Conservation (phyloP, 805 yeast species). For the Soucietia sequanensis region DNA sequence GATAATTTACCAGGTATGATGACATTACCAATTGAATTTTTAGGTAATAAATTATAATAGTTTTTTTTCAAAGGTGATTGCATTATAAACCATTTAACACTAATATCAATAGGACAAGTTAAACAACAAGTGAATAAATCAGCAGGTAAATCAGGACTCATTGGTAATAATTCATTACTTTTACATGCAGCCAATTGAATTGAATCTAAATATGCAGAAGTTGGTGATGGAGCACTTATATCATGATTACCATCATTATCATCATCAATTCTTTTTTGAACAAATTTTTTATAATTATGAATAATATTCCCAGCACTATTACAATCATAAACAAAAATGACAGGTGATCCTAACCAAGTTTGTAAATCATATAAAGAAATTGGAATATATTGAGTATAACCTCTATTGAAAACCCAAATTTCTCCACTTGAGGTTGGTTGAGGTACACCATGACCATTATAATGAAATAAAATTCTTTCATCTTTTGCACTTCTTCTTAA, state of each 20-base stretch:
- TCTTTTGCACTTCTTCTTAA: constrained; percentile 88
- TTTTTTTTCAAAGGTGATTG: constrained; percentile 66
- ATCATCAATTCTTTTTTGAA: constrained; percentile 84
- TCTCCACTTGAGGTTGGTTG: constrained; percentile 96
- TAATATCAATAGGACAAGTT: constrained; percentile 93
- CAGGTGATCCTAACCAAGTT: constrained; percentile 97
- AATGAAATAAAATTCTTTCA: constrained; percentile 89
- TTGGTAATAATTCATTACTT: constrained; percentile 80
- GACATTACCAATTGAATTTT: constrained; percentile 53
- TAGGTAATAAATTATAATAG: constrained; percentile 46
- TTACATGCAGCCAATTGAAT: constrained; percentile 93
- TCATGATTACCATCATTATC: constrained; percentile 66
- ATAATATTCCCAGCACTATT: constrained; percentile 93
- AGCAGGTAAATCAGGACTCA: constrained; percentile 94
- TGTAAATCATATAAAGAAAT: constrained; percentile 93
- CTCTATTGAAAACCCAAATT: constrained; percentile 97
- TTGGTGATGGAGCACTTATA: constrained; percentile 55
- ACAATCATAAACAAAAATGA: constrained; percentile 92
- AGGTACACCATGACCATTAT: constrained; percentile 98
- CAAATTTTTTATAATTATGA: constrained; percentile 83
- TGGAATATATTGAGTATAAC: constrained; percentile 96
- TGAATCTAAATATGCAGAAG: constrained; percentile 74
- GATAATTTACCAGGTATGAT: constrained; percentile 87
- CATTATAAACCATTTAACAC: constrained; percentile 87
- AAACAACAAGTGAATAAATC: constrained; percentile 94